These are phyloP conservation scores for Catharanthus roseus DNA, from an alignment of 257 asterid genomes.

Conservation along the genomic window DNA sequence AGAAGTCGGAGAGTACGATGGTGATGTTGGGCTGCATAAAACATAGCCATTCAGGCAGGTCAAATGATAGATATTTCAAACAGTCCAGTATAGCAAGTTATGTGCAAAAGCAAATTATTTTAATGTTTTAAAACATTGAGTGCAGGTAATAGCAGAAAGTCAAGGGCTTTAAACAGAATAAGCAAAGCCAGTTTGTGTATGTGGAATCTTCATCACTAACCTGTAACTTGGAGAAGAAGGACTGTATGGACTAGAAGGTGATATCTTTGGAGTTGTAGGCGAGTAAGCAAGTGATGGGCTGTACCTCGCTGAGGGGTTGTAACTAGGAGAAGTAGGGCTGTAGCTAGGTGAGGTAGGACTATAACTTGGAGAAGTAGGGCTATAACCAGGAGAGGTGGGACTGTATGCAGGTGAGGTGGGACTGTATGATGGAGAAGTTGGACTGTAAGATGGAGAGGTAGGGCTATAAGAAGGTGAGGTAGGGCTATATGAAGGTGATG, in stretches of 20 bases:
- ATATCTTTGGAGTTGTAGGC: slow-evolving; percentile 83
- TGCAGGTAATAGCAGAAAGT: neutral
- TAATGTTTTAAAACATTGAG: slow-evolving; percentile 4
- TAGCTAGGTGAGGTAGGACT: slow-evolving; percentile 80
- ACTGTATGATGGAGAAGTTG: slow-evolving; percentile 74
- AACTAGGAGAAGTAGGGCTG: slow-evolving; percentile 78
- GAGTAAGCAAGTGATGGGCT: slow-evolving; percentile 95
- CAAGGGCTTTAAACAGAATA: neutral
- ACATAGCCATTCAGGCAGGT: neutral
- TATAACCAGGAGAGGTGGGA: slow-evolving; percentile 86
- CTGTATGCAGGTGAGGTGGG: slow-evolving; percentile 84
- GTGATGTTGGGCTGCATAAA: slow-evolving; percentile 91
- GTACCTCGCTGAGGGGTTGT: slow-evolving; percentile 82
- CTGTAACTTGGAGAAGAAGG: slow-evolving; percentile 97
- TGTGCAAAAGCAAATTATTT: neutral
- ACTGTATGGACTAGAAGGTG: slow-evolving; percentile 91
- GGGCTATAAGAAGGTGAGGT: slow-evolving; percentile 88
- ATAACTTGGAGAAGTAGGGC: slow-evolving; percentile 92
- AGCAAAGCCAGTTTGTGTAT: neutral
- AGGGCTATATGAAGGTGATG: slow-evolving; percentile 84
- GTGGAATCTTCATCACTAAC: slow-evolving; percentile 28
- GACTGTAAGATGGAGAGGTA: slow-evolving; percentile 77
- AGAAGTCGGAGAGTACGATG: slow-evolving; percentile 89
- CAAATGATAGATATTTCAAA: neutral
- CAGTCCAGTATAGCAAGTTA: neutral